phyloP scores from a whole-genome alignment of 169 alveolate genomes.

The Plasmodium cynomolgi region DNA sequence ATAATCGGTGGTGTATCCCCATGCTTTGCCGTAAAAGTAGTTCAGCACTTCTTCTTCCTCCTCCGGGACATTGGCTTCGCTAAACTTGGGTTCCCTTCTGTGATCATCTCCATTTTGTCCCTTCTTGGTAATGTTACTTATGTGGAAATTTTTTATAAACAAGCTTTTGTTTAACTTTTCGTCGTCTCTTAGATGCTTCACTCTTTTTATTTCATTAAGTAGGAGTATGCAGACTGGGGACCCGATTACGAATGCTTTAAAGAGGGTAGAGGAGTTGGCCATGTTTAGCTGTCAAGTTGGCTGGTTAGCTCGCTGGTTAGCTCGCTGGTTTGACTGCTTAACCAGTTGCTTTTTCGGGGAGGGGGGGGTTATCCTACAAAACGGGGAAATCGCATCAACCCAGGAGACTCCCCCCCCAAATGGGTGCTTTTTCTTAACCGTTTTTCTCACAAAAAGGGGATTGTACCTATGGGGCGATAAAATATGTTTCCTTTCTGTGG shows the following conservation, averaged over 20 bases:
- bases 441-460: not conserved
- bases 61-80: not conserved
- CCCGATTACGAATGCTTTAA: conserved; percentile 31
- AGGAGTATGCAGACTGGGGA: conserved; percentile 38
- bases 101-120: not conserved
- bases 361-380: not conserved
- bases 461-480: not conserved
- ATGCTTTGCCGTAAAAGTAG: conserved; percentile 73
- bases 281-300: not conserved
- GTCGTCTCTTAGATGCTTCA: conserved; percentile 39
- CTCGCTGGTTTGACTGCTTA: not conserved
- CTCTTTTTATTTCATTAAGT: conserved; percentile 52
- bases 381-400: not conserved
- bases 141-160: conserved; percentile 59
- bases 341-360: not conserved
- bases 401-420: not conserved
- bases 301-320: not conserved
- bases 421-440: not conserved
- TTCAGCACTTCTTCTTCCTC: conserved; percentile 44
- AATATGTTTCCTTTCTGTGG: not conserved
- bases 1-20: conserved; percentile 76
- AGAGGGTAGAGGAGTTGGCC: conserved; percentile 13
- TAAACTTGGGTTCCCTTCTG: not conserved
- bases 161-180: conserved; percentile 50
- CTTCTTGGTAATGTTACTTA: not conserved